A percentile compares a stretch with the other conserved stretches of the same genome.
Evolutionary conservation across 148 eudicot species (phyloP).

Genomic region (Vaccinium myrtillus): DNA sequence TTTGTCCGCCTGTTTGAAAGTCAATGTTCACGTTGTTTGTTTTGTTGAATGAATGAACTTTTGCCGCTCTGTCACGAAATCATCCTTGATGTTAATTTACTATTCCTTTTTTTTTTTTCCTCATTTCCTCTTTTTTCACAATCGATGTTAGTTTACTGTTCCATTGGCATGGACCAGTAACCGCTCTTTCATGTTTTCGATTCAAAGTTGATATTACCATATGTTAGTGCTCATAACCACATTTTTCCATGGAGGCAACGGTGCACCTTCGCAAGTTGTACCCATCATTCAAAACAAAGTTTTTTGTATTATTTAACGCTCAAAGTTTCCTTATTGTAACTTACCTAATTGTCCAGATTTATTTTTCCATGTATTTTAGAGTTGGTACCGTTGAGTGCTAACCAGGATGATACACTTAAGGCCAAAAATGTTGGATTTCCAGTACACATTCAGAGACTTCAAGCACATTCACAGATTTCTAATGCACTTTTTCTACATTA

Average conservation of each 20-base stretch:
- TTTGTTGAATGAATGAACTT: background rate
- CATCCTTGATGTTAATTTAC: background rate
- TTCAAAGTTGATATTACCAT: background rate
- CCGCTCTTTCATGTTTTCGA: background rate
- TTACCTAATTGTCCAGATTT: background rate
- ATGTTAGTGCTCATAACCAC: background rate
- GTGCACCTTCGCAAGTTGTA: background rate
- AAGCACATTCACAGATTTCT: background rate
- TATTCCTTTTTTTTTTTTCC: background rate
- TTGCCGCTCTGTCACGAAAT: background rate
- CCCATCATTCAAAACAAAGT: background rate
- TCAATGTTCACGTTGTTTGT: background rate
- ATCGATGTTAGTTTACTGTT: background rate
- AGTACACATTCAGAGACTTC: background rate
- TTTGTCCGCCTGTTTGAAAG: background rate
- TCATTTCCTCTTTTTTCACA: background rate
- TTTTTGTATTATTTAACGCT: background rate
- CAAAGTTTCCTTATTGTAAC: background rate
- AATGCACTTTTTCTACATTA: background rate
- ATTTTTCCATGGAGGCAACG: background rate
- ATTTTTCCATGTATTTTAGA: background rate
- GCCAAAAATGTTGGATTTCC: background rate
- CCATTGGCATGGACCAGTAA: background rate
- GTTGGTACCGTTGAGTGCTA: background rate
- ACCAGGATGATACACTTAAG: background rate